Evolutionary conservation across 345 rosid species (phyloP), one percentile per base, ranked within the genome.

Genomic region (Angophora floribunda): DNA sequence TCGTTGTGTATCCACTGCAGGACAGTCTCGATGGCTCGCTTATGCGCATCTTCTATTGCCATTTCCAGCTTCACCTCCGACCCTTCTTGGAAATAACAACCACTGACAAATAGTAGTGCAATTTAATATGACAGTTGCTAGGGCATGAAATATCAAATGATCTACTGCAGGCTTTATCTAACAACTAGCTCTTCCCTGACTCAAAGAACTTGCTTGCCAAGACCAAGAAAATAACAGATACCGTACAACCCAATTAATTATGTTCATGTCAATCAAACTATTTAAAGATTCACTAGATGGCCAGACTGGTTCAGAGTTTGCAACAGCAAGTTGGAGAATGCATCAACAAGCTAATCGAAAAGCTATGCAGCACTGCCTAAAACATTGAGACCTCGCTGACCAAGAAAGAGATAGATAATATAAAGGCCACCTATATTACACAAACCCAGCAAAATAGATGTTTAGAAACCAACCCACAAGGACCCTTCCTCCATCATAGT

Each of bases 81-180:
- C 88, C 98, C 99, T 91, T 93, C 98, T 91, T 97, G 97, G 88
- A 97, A 97, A 91, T 95, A 97, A 90, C 96, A 95, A 79, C 99
- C 99, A 87, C 99, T 97, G 93, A 88, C 28, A 51, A 26, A 84
- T 32, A 61, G 84, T 90, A 85, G 63, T 45, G 51, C 10, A 63
- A 57, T 47, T 57, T 26, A 28, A 61, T 30, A 22, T 44, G n/a
- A 59, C 13, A 63, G 26, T 49, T 21, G 26, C 75, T 52, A 61
- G 24, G 51, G 52, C 51, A 61, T 4, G 63, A 59, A n/a, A 61
- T 36, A 47, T 53, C 65, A 36, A 44, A 52, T 59, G 30, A 36
- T 28, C 50, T 8, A 52, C 17, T 26, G 86, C 57, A 51, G 26
- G 57, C 59, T 28, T 85, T 85, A 28, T 85, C 52, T 51, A 85